Base-by-base conservation (phyloP, 2,329 filamentous ascomycete genomes). In the Drechslerella stenobrocha region DNA sequence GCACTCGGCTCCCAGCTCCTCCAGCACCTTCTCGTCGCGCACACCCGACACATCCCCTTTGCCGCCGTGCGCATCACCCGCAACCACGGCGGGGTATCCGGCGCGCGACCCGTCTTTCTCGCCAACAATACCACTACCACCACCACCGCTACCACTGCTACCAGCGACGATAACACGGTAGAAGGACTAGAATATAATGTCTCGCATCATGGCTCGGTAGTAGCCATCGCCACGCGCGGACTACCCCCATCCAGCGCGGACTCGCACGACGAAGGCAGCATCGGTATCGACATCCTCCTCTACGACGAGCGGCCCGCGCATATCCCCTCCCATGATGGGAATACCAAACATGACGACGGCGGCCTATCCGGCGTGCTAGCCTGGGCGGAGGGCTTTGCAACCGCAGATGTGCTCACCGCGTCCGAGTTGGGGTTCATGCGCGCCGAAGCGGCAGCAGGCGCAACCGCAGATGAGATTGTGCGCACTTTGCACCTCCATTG, bases 1-100 rank as follows among this genome's bases (percentile, higher is more conserved):
- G 60, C 72, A 8, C 57, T 73, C 18, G 72, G 69, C 26, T 73
- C 72, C 15, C 71, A 73, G 20, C 46, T 73, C 13, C 69, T 73
- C 13, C 72, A 73, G 32, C 71, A 71, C 20, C 37, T 70, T 11
- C 35, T 72, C 26, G 56, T 73, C 18, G 35, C 69, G 20, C 67
- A 51, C 13, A 35, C 55, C 51, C 30, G 47, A 2, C 28, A 52
- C 51, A 51, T 69, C 22, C 53, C 51, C 1, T 71, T 46, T 50
- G 52, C 23, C 48, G 70, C 48, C 44, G 56, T 48, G 45, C 37
- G 28, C 52, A 73, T 69, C 9, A 58, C 24, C 20, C 60, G 48
- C 60, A 61, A 50, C 58, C 70, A 9, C 57, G 71, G 32, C 7
- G 58, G 58, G 2, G 13, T 63, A 3, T 9, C 20, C 1, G 56